These are phyloP conservation scores for Quercus parvula DNA, from an alignment of 306 rosid species.

Conservation along the genomic window DNA sequence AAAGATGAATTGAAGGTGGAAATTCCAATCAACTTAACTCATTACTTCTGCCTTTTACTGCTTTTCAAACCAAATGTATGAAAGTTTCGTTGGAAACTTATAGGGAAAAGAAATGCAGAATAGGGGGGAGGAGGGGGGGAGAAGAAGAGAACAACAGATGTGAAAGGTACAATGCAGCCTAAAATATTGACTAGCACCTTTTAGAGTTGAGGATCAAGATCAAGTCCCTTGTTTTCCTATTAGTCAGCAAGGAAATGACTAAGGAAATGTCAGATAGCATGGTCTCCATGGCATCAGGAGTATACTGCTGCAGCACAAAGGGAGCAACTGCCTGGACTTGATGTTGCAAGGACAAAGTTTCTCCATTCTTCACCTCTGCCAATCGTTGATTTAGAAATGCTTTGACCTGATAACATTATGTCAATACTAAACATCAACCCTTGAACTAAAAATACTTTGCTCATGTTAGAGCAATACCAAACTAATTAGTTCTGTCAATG, in stretches of 20 bases:
- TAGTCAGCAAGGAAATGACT: conserved; percentile 80
- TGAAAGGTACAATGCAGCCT: background rate
- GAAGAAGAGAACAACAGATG: background rate
- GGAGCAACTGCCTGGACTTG: conserved; percentile 95
- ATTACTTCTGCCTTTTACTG: conserved; percentile 13
- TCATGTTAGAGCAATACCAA: conserved; percentile 8
- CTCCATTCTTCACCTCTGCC: conserved; percentile 71
- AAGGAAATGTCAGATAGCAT: conserved; percentile 67
- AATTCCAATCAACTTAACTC: background rate
- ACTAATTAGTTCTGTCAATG: conserved; percentile 8
- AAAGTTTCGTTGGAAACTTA: background rate
- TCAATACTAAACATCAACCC: conserved; percentile 11
- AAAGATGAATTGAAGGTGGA: background rate
- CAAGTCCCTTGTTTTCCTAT: conserved; percentile 82
- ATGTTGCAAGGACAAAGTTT: conserved; percentile 77
- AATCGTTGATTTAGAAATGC: conserved; percentile 79
- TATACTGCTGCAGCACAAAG: conserved; percentile 76
- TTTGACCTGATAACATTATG: conserved; percentile 54
- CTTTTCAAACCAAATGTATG: background rate
- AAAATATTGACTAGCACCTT: conserved; percentile 45
- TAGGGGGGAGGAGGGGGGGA: background rate
- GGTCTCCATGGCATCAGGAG: conserved; percentile 65
- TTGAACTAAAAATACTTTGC: conserved; percentile 1
- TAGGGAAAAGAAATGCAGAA: background rate
- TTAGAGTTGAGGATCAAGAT: conserved; percentile 93